Evolutionary conservation across 352 stramenopile genomes (phyloP).

Genomic region (Discostella stelligera): DNA sequence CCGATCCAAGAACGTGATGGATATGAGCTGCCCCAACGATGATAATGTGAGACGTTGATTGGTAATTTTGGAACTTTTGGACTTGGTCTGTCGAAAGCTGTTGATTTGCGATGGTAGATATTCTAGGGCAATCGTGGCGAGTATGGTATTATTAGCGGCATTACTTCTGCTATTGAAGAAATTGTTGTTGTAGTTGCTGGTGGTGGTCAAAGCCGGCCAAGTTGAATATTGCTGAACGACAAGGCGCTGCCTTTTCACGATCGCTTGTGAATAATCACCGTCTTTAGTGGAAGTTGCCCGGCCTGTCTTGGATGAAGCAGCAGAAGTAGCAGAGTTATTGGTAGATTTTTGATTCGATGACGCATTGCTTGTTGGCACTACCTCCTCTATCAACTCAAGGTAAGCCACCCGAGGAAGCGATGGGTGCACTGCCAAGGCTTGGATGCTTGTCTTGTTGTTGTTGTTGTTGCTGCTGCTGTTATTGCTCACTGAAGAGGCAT

Average conservation of each 20-base stretch:
- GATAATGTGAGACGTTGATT: constrained; percentile 29
- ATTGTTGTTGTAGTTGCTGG: neutral
- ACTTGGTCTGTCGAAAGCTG: constrained; percentile 34
- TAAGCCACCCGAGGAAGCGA: constrained; percentile 36
- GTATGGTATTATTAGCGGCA: constrained; percentile 12
- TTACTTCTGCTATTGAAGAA: neutral
- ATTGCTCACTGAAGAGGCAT: neutral
- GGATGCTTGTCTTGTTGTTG: constrained; percentile 1
- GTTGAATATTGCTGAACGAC: constrained; percentile 26
- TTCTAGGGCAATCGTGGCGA: constrained; percentile 18
- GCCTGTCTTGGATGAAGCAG: neutral
- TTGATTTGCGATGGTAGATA: constrained; percentile 24
- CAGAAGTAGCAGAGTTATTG: neutral
- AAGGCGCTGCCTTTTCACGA: constrained; percentile 9
- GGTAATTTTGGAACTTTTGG: constrained; percentile 27
- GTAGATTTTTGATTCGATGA: neutral
- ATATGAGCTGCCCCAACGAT: constrained; percentile 18
- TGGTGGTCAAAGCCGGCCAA: neutral
- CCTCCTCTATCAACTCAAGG: constrained; percentile 21
- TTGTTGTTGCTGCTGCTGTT: neutral
- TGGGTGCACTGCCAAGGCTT: constrained; percentile 33
- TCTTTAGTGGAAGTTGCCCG: constrained; percentile 6
- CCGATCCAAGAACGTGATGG: constrained; percentile 36
- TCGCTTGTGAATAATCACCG: neutral
- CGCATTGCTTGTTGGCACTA: neutral